phyloP scores from a whole-genome alignment of 2,329 filamentous ascomycete genomes.

The Xylaria sp. region DNA sequence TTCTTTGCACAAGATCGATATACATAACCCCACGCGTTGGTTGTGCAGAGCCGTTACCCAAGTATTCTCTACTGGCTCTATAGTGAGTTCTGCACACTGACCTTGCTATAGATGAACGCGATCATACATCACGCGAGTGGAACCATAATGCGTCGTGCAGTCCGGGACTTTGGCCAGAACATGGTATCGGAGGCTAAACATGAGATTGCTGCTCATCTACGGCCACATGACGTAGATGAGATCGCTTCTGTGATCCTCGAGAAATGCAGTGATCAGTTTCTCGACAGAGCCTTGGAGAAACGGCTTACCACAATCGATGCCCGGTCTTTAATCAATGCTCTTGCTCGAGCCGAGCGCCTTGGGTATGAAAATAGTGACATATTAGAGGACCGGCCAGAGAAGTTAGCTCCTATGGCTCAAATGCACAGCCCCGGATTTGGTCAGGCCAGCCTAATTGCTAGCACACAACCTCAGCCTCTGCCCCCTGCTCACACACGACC shows the following conservation, averaged over 20 bases:
- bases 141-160: slow-evolving; percentile 52
- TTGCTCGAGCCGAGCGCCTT: slow-evolving; percentile 66
- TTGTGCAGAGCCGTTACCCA: too few relatives aligned
- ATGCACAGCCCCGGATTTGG: slow-evolving; percentile 26
- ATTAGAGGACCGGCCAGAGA: slow-evolving; percentile 57
- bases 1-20: too few relatives aligned
- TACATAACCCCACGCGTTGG: too few relatives aligned
- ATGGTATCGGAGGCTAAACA: slow-evolving; percentile 56
- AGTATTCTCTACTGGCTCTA: not conserved
- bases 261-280: slow-evolving; percentile 61
- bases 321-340: slow-evolving; percentile 65
- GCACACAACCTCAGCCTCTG: slow-evolving; percentile 10
- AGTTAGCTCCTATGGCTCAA: slow-evolving; percentile 50
- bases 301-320: slow-evolving; percentile 66
- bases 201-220: slow-evolving; percentile 58
- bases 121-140: slow-evolving; percentile 58
- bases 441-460: not conserved
- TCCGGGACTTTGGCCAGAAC: slow-evolving; percentile 60
- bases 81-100: not conserved
- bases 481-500: slow-evolving; percentile 3
- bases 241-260: slow-evolving; percentile 57
- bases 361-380: slow-evolving; percentile 66
- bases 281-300: slow-evolving; percentile 63
- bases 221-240: slow-evolving; percentile 57
- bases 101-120: slow-evolving; percentile 58